Conservation (phyloP, 1,284 basidiomycete species). For the Inonotus hispidus region DNA sequence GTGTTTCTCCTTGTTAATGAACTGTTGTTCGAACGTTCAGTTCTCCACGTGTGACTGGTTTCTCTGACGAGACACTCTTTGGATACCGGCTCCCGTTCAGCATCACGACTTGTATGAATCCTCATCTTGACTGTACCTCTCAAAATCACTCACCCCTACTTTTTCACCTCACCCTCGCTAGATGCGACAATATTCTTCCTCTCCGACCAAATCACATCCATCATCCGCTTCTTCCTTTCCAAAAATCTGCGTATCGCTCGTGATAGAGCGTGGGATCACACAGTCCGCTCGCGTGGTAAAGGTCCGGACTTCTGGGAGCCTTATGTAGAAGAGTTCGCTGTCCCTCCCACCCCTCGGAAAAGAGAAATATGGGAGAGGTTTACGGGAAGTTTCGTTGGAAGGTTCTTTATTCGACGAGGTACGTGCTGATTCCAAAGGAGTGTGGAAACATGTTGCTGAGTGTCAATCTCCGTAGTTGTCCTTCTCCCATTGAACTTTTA, state of each 20-base stretch:
- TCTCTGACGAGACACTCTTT: constrained; percentile 58
- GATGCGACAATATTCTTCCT: constrained; percentile 73
- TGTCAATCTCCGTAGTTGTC: constrained; percentile 40
- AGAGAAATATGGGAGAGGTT: constrained; percentile 35
- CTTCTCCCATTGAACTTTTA: constrained; percentile 65
- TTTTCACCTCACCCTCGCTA: constrained; percentile 27
- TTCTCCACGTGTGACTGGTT: constrained; percentile 58
- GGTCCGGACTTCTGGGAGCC: constrained; percentile 79
- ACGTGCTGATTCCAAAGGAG: constrained; percentile 20
- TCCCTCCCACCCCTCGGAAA: constrained; percentile 47
- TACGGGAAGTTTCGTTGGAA: constrained; percentile 43
- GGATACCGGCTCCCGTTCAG: constrained; percentile 61
- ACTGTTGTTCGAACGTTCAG: constrained; percentile 30
- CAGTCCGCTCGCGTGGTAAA: constrained; percentile 74
- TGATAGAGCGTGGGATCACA: constrained; percentile 75
- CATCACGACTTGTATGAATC: constrained; percentile 55
- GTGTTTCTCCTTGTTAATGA: neutral
- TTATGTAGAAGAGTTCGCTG: constrained; percentile 84
- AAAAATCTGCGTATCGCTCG: constrained; percentile 75
- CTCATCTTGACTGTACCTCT: neutral
- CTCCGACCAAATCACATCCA: constrained; percentile 63
- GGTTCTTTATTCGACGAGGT: constrained; percentile 48
- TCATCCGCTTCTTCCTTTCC: constrained; percentile 75
- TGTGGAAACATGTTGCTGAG: neutral
- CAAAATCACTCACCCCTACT: neutral